Evolutionary conservation across 225 moss, liverwort and hornwort species (phyloP).

Genomic region (Neckera pumila): DNA sequence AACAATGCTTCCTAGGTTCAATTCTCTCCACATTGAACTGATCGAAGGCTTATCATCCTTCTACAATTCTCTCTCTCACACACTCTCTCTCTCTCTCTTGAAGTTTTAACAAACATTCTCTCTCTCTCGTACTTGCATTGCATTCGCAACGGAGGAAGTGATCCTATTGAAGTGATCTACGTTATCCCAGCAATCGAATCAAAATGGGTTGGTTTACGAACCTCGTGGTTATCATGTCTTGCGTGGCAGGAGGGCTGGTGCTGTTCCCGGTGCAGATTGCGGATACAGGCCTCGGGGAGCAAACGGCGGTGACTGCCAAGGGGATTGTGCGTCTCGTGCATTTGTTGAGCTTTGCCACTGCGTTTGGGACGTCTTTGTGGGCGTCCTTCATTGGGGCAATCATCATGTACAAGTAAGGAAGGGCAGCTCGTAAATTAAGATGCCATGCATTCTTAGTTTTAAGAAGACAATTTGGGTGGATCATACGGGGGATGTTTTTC

Average conservation of each 20-base stretch:
- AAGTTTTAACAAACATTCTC: not conserved
- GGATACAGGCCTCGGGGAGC: not conserved
- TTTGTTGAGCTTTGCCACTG: conserved; percentile 55
- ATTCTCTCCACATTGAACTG: not conserved
- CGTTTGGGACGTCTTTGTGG: conserved; percentile 71
- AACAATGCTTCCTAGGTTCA: not conserved
- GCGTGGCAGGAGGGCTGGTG: conserved; percentile 53
- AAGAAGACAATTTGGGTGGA: not conserved
- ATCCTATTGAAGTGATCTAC: not conserved
- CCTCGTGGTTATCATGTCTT: conserved; percentile 37
- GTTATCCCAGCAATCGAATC: not conserved
- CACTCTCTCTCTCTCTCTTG: not conserved
- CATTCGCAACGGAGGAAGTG: not conserved
- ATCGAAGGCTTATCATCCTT: not conserved
- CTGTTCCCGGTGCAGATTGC: conserved; percentile 43
- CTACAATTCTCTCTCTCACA: not conserved
- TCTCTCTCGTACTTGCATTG: not conserved
- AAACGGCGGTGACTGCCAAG: conserved; percentile 13
- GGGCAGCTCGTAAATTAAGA: not conserved
- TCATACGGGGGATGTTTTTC: not conserved
- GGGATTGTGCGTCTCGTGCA: conserved; percentile 46
- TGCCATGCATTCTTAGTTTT: not conserved
- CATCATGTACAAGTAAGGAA: conserved; percentile 82
- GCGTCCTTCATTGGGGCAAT: conserved; percentile 78
- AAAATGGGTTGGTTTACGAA: conserved; percentile 41